Percentiles rank a stretch among this genome's conserved stretches.
Evolutionary conservation across 805 yeast species (phyloP).

Genomic region (Suhomyces kilbournensis): DNA sequence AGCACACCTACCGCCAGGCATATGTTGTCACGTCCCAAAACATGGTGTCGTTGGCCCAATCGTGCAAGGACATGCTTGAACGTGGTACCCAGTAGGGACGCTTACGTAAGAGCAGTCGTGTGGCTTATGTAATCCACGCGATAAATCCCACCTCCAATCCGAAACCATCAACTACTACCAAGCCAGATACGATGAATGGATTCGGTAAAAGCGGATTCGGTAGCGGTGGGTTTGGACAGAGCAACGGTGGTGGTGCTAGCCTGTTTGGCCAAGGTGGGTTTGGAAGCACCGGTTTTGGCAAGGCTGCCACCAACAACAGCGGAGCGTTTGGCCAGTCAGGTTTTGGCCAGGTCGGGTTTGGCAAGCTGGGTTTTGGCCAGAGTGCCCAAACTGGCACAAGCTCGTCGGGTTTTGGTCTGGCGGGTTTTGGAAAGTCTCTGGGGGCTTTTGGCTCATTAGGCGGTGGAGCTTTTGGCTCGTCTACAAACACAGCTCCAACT

Average conservation of each 20-base stretch:
- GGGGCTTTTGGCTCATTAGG: not conserved
- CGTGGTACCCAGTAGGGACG: not conserved
- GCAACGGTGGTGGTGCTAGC: not conserved
- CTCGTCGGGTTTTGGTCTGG: conserved; percentile 1
- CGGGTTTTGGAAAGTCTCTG: not conserved
- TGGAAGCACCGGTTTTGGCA: conserved; percentile 8
- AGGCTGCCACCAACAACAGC: not conserved
- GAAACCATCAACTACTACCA: not conserved
- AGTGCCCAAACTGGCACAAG: not conserved
- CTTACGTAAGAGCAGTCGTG: conserved; percentile 5
- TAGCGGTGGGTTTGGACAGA: not conserved
- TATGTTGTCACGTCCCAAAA: conserved; percentile 48
- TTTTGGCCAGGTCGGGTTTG: conserved; percentile 4
- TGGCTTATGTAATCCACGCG: not conserved
- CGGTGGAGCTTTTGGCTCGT: conserved; percentile 3
- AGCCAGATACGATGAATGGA: not conserved
- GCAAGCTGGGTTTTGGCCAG: conserved; percentile 1
- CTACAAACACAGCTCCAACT: not conserved
- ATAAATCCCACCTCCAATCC: not conserved
- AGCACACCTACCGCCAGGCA: conserved; percentile 60
- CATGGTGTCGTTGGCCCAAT: conserved; percentile 30
- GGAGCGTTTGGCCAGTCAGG: conserved; percentile 6
- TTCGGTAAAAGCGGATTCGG: not conserved
- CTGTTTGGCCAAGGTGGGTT: conserved; percentile 9
- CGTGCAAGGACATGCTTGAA: conserved; percentile 12